Conservation (phyloP, 139 green algal species). For the Chlorella sp. region DNA sequence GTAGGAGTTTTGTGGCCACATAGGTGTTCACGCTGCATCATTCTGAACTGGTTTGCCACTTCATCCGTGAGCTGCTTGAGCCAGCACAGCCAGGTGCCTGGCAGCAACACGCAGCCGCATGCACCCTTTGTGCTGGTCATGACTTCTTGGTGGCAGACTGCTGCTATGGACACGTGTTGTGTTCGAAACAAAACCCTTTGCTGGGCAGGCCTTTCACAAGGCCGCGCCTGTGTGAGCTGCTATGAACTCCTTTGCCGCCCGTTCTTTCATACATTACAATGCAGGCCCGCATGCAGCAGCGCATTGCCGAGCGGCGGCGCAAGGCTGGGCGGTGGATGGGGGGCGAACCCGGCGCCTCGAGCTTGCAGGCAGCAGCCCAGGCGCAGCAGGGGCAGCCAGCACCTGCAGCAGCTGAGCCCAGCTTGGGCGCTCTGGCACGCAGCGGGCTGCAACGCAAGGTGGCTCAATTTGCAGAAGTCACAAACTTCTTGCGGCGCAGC, state of each 20-base stretch:
- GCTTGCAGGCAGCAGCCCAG: neutral
- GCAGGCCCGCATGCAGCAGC: constrained; percentile 8
- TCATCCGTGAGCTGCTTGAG: neutral
- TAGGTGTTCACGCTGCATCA: neutral
- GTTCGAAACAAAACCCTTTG: no score
- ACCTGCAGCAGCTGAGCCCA: neutral
- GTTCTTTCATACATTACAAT: no score
- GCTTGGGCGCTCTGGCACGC: neutral
- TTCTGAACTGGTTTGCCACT: no score
- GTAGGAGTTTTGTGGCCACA: no score
- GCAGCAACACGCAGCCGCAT: neutral
- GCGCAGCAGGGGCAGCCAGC: neutral
- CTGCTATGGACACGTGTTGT: neutral
- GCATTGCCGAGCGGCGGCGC: neutral
- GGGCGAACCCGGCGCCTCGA: neutral
- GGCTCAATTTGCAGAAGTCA: constrained; percentile 3
- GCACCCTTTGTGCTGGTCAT: neutral
- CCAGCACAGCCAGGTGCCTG: no score
- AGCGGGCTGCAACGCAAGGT: constrained; percentile 33
- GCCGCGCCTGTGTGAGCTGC: neutral
- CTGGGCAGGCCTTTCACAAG: no score
- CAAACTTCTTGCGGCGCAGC: constrained; percentile 5
- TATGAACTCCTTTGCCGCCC: no score
- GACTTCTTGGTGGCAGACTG: neutral
- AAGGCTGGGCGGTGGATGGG: neutral